phyloP scores from a whole-genome alignment of 2,329 filamentous ascomycete species.

The Fusarium goolgardi region DNA sequence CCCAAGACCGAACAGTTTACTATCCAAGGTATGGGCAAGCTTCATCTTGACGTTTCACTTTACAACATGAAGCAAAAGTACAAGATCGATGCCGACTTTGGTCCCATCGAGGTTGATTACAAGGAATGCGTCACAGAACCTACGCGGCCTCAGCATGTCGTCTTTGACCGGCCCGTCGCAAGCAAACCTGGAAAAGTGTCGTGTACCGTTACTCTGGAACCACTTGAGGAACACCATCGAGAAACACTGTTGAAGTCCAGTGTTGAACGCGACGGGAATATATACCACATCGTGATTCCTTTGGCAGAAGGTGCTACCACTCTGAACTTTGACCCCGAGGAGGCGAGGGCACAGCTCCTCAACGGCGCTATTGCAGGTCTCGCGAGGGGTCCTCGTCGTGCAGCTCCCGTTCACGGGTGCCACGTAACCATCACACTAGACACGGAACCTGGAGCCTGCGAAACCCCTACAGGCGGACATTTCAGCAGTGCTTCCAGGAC shows the following conservation, averaged over 20 bases:
- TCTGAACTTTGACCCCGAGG: slow-evolving; percentile 62
- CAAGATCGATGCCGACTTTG: slow-evolving; percentile 87
- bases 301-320: slow-evolving; percentile 61
- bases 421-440: slow-evolving; percentile 77
- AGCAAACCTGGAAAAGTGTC: slow-evolving; percentile 82
- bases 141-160: slow-evolving; percentile 67
- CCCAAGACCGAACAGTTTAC: slow-evolving; percentile 94
- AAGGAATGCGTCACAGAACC: slow-evolving; percentile 78
- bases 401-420: slow-evolving; percentile 82
- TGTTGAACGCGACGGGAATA: slow-evolving; percentile 76
- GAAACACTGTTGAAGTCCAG: slow-evolving; percentile 56
- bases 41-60: slow-evolving; percentile 92
- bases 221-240: slow-evolving; percentile 60
- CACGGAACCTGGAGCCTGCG: slow-evolving; percentile 63
- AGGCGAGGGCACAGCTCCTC: slow-evolving; percentile 70
- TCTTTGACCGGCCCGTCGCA: slow-evolving; percentile 83
- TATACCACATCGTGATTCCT: slow-evolving; percentile 66
- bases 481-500: slow-evolving; percentile 70
- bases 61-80: slow-evolving; percentile 90
- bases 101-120: slow-evolving; percentile 94
- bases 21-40: slow-evolving; percentile 93
- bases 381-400: slow-evolving; percentile 83
- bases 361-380: slow-evolving; percentile 87
- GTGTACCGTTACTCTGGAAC: slow-evolving; percentile 76
- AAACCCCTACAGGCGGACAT: slow-evolving; percentile 74